Evolutionary conservation across 2,329 filamentous ascomycete species (phyloP), one percentile per base, ranked within the genome.

Genomic region (Diaporthe australafricana): DNA sequence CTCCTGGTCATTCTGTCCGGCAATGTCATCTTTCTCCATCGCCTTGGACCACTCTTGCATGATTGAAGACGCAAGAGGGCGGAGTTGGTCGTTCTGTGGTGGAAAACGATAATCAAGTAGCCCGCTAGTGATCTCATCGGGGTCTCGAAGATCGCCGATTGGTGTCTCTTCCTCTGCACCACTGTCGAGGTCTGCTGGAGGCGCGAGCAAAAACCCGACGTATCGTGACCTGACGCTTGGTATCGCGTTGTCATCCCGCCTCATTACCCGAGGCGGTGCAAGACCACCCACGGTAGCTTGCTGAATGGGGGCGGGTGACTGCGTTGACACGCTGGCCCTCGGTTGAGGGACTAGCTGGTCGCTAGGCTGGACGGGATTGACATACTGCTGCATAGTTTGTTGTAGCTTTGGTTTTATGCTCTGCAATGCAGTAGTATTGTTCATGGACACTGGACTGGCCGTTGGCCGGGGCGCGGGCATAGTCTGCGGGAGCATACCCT

Each of bases 21-120:
- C 42, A n/a, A 50, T 45, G 22, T 73, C 70, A 6, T 50, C 65
- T 38, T 66, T 48, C 8, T 73, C 66, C 27, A 73, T 27, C 25
- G 70, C 70, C 38, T 60, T 72, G 8, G 66, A 50, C 72, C 72
- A 73, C n/a, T 67, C 60, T 32, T 48, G 66, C 50, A 73, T 16
- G 38, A 73, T 69, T 16, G 48, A 42, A 62, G 53, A 57, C 11
- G 72, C 65, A 53, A 56, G 48, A 60, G 65, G 53, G 2, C 53
- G 63, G 11, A 27, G 4, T 20, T 53, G 47, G 16, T 48, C 38
- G 50, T 67, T 63, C 20, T 22, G 48, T 17, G 40, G 45, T 35
- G 66, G 65, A 25, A 67, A 72, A 40, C 48, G 47, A 45, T 53
- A 30, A 30, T 55, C 65, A 17, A 72, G 57, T 27, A 57, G 60